phyloP scores from a whole-genome alignment of 108 stramenopile genomes.

The Nitzschia inconspicua region DNA sequence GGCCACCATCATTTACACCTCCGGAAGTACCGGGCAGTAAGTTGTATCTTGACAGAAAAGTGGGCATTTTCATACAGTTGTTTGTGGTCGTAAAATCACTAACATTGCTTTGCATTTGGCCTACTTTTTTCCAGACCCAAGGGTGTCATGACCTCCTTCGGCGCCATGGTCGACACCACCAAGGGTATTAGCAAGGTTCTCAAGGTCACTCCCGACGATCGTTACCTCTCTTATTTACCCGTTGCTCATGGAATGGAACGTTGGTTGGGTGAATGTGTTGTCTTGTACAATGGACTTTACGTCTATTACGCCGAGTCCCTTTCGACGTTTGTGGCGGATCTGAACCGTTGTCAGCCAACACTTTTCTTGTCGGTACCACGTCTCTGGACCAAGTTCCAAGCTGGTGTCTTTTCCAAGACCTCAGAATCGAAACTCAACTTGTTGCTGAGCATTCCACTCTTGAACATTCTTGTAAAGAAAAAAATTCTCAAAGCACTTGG shows the following conservation, averaged over 20 bases:
- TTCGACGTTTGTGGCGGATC: conserved; percentile 65
- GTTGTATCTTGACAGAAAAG: not conserved
- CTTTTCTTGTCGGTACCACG: conserved; percentile 76
- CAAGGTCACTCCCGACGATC: conserved; percentile 55
- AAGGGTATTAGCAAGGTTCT: conserved; percentile 43
- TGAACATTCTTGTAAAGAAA: conserved; percentile 54
- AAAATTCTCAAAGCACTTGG: conserved; percentile 76
- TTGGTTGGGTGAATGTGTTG: conserved; percentile 68
- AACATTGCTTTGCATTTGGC: not conserved
- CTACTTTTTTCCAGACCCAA: conserved; percentile 47
- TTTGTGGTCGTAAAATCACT: not conserved
- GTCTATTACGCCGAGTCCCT: conserved; percentile 69
- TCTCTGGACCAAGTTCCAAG: conserved; percentile 81
- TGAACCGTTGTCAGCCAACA: conserved; percentile 65
- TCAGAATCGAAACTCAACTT: conserved; percentile 53
- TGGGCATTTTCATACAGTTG: not conserved
- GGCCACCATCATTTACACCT: conserved; percentile 82
- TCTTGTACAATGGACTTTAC: conserved; percentile 44
- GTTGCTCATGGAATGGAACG: conserved; percentile 82
- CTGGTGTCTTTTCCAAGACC: conserved; percentile 71
- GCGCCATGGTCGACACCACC: conserved; percentile 52
- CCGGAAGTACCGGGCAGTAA: conserved; percentile 66
- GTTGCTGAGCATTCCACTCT: conserved; percentile 58
- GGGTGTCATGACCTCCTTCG: conserved; percentile 77
- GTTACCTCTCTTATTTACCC: conserved; percentile 74